phyloP scores from a whole-genome alignment of 805 yeast genomes.

The Kluyveromyces starmeri region DNA sequence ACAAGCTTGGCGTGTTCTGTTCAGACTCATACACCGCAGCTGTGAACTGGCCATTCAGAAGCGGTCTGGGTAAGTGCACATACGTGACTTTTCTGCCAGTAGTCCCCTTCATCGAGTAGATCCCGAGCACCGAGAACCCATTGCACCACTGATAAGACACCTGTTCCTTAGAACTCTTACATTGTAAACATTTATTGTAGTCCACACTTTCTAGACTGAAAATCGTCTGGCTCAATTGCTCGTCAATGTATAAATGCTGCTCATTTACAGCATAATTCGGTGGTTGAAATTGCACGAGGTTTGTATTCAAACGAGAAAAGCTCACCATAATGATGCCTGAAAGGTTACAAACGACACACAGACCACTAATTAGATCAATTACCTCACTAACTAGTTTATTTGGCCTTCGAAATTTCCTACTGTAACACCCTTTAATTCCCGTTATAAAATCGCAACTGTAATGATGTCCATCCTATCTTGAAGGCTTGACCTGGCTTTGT shows the following conservation, averaged over 20 bases:
- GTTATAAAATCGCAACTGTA: too few relatives aligned
- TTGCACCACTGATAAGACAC: slow-evolving; percentile 22
- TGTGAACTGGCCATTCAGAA: slow-evolving; percentile 21
- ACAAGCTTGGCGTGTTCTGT: slow-evolving; percentile 5
- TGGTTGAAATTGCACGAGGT: background rate
- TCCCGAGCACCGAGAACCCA: slow-evolving; percentile 13
- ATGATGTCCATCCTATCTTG: too few relatives aligned
- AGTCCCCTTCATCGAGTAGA: slow-evolving; percentile 18
- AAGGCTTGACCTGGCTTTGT: too few relatives aligned
- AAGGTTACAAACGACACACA: too few relatives aligned
- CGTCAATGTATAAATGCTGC: slow-evolving; percentile 4
- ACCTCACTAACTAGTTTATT: too few relatives aligned
- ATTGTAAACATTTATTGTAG: slow-evolving; percentile 3
- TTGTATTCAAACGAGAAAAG: slow-evolving; percentile 4
- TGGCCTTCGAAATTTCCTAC: too few relatives aligned
- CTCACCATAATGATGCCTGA: too few relatives aligned
- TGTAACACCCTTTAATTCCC: too few relatives aligned
- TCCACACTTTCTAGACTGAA: background rate
- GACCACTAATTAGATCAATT: too few relatives aligned
- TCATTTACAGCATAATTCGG: background rate
- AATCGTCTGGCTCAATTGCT: background rate
- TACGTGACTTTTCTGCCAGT: slow-evolving; percentile 16
- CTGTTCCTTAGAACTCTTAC: slow-evolving; percentile 11
- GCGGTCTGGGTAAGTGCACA: slow-evolving; percentile 19
- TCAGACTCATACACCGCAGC: slow-evolving; percentile 10